Percentiles rank a stretch among this genome's conserved stretches.
Evolutionary conservation across 2,329 filamentous ascomycete species (phyloP).

Genomic region (Byssothecium circinans): DNA sequence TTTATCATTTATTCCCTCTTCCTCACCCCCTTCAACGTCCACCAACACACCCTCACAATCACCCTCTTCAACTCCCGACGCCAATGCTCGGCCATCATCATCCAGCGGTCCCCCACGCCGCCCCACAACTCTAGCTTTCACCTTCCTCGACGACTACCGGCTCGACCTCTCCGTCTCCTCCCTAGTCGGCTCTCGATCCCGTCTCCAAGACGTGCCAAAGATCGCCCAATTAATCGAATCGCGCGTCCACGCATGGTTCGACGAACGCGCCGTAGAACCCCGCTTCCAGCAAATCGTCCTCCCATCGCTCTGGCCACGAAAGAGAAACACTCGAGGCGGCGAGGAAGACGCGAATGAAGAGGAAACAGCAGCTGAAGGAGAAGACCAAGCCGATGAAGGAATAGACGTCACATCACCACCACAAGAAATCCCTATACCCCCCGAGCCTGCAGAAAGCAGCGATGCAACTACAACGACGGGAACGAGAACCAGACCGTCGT

Average conservation of each 20-base stretch:
- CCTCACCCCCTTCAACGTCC: constrained; percentile 36
- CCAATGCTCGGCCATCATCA: constrained; percentile 45
- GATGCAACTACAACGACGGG: background rate
- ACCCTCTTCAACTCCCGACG: constrained; percentile 1
- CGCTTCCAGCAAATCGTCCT: constrained; percentile 85
- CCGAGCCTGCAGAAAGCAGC: constrained; percentile 4
- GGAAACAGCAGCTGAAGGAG: constrained; percentile 3
- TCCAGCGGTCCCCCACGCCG: constrained; percentile 34
- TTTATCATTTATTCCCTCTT: constrained; percentile 83
- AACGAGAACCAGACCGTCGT: constrained; percentile 2
- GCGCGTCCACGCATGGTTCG: constrained; percentile 81
- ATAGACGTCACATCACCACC: constrained; percentile 10
- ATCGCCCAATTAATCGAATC: constrained; percentile 83
- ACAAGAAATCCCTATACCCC: background rate
- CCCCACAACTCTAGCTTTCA: constrained; percentile 90
- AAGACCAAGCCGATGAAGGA: constrained; percentile 15
- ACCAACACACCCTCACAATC: constrained; percentile 25
- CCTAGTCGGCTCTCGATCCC: constrained; percentile 75
- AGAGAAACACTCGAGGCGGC: constrained; percentile 77
- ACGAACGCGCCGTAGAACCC: constrained; percentile 82
- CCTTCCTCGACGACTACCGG: constrained; percentile 86
- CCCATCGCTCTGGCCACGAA: constrained; percentile 79
- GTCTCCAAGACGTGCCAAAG: constrained; percentile 83
- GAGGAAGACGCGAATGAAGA: constrained; percentile 29
- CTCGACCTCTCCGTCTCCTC: constrained; percentile 81